These are phyloP conservation scores for Melocanna baccifera DNA, from an alignment of 176 grass and related monocot genomes.

Conservation along the genomic window DNA sequence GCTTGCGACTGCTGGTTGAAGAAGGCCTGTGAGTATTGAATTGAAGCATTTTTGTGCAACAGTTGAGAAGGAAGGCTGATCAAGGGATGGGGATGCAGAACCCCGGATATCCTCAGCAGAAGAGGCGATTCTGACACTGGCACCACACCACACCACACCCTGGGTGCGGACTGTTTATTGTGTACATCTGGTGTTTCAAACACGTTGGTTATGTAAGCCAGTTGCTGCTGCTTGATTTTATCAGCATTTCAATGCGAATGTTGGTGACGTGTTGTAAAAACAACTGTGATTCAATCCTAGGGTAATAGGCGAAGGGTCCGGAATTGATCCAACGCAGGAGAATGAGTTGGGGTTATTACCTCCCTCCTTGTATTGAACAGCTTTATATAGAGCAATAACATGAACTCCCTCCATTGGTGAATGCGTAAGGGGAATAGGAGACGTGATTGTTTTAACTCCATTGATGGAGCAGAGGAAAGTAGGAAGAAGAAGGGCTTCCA, in stretches of 20 bases:
- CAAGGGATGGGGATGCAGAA: slow-evolving; percentile 85
- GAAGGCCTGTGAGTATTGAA: background rate
- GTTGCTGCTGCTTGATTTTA: slow-evolving; percentile 24
- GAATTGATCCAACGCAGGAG: no score
- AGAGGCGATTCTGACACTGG: slow-evolving; percentile 67
- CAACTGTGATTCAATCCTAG: background rate
- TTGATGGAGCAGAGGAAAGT: no score
- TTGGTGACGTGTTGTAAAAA: slow-evolving; percentile 7
- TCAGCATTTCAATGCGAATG: background rate
- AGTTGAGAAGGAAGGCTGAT: slow-evolving; percentile 89
- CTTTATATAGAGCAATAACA: no score
- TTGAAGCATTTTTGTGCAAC: background rate
- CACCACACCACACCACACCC: background rate
- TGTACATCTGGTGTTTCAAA: slow-evolving; percentile 24
- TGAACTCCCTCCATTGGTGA: no score
- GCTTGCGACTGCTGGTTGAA: background rate
- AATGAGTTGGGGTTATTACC: no score
- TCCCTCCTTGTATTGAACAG: no score
- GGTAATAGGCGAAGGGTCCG: background rate
- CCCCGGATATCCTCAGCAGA: slow-evolving; percentile 90
- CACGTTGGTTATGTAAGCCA: background rate
- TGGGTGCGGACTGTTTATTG: slow-evolving; percentile 26
- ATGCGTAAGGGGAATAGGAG: no score
- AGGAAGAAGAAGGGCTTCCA: no score
- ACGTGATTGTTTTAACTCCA: no score